These are phyloP conservation scores for Trichothecium sympodiale DNA, from an alignment of 2,329 filamentous ascomycete species.

Conservation along the genomic window DNA sequence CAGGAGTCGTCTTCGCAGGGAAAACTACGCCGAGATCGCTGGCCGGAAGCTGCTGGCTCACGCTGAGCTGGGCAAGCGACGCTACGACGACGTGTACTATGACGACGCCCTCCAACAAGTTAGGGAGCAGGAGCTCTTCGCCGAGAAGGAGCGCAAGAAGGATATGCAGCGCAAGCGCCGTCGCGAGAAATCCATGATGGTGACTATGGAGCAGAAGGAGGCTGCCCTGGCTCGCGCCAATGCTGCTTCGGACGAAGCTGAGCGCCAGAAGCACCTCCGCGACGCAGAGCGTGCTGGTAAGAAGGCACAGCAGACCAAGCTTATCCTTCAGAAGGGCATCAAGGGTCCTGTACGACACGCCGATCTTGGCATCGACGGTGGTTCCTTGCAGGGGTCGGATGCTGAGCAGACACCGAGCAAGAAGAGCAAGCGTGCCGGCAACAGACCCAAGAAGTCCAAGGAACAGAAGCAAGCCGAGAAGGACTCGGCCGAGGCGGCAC, in stretches of 20 bases:
- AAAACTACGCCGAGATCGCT: constrained; percentile 47
- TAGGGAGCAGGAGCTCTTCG: constrained; percentile 77
- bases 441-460: constrained; percentile 82
- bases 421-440: constrained; percentile 43
- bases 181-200: constrained; percentile 89
- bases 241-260: constrained; percentile 69
- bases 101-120: constrained; percentile 76
- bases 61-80: constrained; percentile 58
- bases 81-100: constrained; percentile 68
- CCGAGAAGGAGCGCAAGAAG: constrained; percentile 98
- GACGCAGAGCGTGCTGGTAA: constrained; percentile 86
- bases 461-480: constrained; percentile 75
- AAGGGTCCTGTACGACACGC: constrained; percentile 63
- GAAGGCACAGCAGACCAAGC: constrained; percentile 83
- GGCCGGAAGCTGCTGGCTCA: constrained; percentile 56
- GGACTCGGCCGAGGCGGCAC: constrained; percentile 74
- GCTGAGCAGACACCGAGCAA: constrained; percentile 31
- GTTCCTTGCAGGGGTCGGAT: constrained; percentile 68
- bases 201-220: constrained; percentile 84
- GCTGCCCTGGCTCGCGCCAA: constrained; percentile 68
- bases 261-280: constrained; percentile 67
- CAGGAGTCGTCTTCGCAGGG: constrained; percentile 51
- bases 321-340: constrained; percentile 76
- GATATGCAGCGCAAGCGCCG: constrained; percentile 98
- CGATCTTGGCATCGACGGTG: constrained; percentile 59